Conservation (phyloP, 73 alveolate genomes). For the Blepharisma japonicum region DNA sequence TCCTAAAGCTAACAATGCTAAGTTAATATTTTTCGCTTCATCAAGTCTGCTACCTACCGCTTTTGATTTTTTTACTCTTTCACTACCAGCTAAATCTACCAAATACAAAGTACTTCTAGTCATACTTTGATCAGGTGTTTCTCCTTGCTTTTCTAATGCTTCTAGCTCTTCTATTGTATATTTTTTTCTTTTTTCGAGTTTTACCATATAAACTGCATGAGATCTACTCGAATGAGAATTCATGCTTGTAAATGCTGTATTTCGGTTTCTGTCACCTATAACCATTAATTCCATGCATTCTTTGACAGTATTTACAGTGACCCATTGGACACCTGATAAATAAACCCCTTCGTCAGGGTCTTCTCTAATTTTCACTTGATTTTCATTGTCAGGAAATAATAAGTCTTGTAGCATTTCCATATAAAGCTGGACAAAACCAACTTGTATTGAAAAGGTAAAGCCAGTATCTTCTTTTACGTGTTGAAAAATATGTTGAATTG, state of each 20-base stretch:
- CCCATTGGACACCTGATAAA: conserved; percentile 82
- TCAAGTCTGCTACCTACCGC: conserved; percentile 85
- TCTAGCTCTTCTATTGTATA: conserved; percentile 34
- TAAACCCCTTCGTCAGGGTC: conserved; percentile 90
- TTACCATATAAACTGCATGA: conserved; percentile 87
- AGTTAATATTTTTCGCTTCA: conserved; percentile 78
- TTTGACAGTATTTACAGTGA: conserved; percentile 66
- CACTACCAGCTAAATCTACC: conserved; percentile 98
- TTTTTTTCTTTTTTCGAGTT: conserved; percentile 66
- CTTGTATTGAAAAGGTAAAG: conserved; percentile 47
- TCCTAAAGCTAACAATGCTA: conserved; percentile 78
- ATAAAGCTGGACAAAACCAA: conserved; percentile 88
- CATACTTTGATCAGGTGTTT: conserved; percentile 43
- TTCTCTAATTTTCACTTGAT: conserved; percentile 87
- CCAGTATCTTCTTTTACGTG: conserved; percentile 55
- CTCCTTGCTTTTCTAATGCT: conserved; percentile 36
- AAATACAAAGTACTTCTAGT: conserved; percentile 74
- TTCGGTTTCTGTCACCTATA: conserved; percentile 88
- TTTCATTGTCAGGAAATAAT: conserved; percentile 78
- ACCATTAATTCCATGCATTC: conserved; percentile 72
- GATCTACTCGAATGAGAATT: conserved; percentile 81
- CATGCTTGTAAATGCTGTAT: conserved; percentile 74
- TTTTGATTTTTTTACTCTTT: conserved; percentile 81
- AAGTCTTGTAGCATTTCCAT: conserved; percentile 90
- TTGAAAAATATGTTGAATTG: conserved; percentile 84